Evolutionary conservation across 2,329 filamentous ascomycete species (phyloP).

Genomic region (Magnaporthales sp.): DNA sequence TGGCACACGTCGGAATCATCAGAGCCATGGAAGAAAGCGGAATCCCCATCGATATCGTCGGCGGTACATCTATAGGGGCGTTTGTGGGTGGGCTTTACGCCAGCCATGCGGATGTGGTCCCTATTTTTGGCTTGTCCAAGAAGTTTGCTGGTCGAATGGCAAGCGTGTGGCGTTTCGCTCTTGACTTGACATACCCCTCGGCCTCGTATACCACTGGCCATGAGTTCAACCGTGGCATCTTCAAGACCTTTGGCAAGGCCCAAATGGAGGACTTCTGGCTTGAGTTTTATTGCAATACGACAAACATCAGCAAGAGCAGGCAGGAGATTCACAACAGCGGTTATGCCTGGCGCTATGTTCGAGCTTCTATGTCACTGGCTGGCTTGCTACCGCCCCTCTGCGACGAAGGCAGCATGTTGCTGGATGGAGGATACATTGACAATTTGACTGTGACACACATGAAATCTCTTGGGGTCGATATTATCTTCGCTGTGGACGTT

Average conservation of each 20-base stretch:
- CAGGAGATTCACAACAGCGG: slow-evolving; percentile 91
- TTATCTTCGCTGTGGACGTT: slow-evolving; percentile 94
- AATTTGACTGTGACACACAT: slow-evolving; percentile 96
- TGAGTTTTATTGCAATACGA: slow-evolving; percentile 98
- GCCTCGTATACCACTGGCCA: slow-evolving; percentile 97
- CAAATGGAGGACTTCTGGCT: slow-evolving; percentile 99
- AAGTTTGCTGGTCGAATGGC: slow-evolving; percentile 98
- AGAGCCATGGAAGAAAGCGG: slow-evolving; percentile 91
- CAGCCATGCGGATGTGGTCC: slow-evolving; percentile 90
- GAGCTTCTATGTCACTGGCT: slow-evolving; percentile 93
- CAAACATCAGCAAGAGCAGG: slow-evolving; percentile 92
- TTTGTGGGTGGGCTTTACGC: slow-evolving; percentile 96
- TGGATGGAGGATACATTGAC: slow-evolving; percentile 95
- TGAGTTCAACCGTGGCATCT: slow-evolving; percentile 97
- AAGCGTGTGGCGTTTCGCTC: slow-evolving; percentile 95
- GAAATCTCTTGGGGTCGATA: slow-evolving; percentile 86
- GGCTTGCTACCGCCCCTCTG: slow-evolving; percentile 88
- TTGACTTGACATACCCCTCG: slow-evolving; percentile 93
- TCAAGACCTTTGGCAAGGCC: slow-evolving; percentile 93
- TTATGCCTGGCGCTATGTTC: slow-evolving; percentile 95
- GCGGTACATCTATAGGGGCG: slow-evolving; percentile 90
- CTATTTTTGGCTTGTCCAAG: slow-evolving; percentile 93
- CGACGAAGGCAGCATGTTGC: slow-evolving; percentile 91
- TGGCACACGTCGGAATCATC: slow-evolving; percentile 90
- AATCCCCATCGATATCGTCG: slow-evolving; percentile 90